These are phyloP conservation scores for Blastomyces parvus DNA, from an alignment of 2,329 filamentous ascomycete species.

Conservation along the genomic window DNA sequence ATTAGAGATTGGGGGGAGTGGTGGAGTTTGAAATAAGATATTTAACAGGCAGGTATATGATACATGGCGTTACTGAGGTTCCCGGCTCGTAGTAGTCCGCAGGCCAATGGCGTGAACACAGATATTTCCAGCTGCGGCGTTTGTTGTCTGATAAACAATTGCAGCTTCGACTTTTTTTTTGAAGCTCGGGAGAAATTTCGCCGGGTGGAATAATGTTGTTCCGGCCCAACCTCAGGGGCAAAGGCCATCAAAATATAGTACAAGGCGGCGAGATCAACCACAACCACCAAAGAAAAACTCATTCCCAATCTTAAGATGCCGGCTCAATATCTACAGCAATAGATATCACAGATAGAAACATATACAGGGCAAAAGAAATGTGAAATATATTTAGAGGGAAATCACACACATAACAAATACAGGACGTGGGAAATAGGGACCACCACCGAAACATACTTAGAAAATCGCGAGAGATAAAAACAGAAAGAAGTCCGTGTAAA, in stretches of 20 bases:
- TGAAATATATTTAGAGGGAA: no score
- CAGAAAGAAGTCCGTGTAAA: neutral
- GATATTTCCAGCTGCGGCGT: neutral
- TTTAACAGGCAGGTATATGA: neutral
- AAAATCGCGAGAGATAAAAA: neutral
- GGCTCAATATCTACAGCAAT: no score
- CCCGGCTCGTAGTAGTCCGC: neutral
- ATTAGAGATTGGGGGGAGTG: neutral
- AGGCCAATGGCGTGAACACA: neutral
- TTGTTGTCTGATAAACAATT: neutral
- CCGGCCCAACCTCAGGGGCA: no score
- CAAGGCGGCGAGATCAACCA: no score
- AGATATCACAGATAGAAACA: no score
- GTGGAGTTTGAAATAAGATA: neutral
- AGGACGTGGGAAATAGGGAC: no score
- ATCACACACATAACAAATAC: no score
- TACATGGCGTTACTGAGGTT: neutral
- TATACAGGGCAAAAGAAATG: no score
- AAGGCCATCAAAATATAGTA: no score
- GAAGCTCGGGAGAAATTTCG: neutral
- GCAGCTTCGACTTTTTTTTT: neutral
- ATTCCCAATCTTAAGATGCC: no score
- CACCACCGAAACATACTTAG: no score
- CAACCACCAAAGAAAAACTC: no score
- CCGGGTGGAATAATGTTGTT: slow-evolving; percentile 1